These are phyloP conservation scores for Fusarium chlamydosporum DNA, from an alignment of 2,329 filamentous ascomycete genomes.

Conservation along the genomic window DNA sequence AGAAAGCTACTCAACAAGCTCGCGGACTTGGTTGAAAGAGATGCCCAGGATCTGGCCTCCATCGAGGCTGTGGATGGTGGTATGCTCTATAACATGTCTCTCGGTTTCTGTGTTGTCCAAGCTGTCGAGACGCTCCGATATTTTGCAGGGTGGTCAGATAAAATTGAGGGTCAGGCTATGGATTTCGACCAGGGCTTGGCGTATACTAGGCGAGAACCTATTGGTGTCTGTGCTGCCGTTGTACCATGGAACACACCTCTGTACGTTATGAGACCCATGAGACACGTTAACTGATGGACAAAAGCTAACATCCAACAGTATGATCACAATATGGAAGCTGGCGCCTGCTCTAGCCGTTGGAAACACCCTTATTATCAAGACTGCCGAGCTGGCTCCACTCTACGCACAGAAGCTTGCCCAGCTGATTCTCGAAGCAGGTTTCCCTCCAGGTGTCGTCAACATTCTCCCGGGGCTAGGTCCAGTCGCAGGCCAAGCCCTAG, in stretches of 20 bases:
- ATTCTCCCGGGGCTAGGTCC: conserved; percentile 77
- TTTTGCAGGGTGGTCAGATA: conserved; percentile 83
- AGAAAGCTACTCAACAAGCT: conserved; percentile 77
- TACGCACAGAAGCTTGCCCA: conserved; percentile 72
- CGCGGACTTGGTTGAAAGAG: conserved; percentile 80
- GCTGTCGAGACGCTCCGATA: conserved; percentile 67
- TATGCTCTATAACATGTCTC: conserved; percentile 74
- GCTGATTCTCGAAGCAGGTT: conserved; percentile 77
- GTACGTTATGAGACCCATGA: conserved; percentile 4
- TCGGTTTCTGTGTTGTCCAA: conserved; percentile 55
- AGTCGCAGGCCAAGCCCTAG: conserved; percentile 75
- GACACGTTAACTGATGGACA: rapidly evolving
- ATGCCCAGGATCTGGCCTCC: conserved; percentile 77
- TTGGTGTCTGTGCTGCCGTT: conserved; percentile 78
- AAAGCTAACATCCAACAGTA: conserved; percentile 4
- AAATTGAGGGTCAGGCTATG: conserved; percentile 83
- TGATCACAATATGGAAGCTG: conserved; percentile 64
- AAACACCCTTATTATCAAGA: conserved; percentile 73
- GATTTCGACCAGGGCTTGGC: conserved; percentile 76
- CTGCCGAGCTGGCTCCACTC: conserved; percentile 73
- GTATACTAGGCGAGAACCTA: conserved; percentile 83
- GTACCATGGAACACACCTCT: conserved; percentile 82
- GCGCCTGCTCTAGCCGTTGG: conserved; percentile 75
- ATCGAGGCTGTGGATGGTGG: conserved; percentile 87
- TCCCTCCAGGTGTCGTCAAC: conserved; percentile 81